Base-by-base conservation (phyloP, 2,329 filamentous ascomycete species). In the Alternaria ventricosa region DNA sequence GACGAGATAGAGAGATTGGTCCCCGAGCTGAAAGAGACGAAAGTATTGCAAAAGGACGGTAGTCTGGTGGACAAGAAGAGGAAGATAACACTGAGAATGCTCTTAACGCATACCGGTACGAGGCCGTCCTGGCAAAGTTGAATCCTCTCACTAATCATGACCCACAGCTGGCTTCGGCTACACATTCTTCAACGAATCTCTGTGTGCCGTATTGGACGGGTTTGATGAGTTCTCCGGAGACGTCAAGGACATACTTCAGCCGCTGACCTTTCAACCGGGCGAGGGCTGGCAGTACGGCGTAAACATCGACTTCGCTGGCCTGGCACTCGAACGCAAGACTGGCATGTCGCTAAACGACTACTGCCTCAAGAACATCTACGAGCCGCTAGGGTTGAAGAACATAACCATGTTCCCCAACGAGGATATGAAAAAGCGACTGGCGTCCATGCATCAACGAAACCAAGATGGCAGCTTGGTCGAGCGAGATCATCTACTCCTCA, bases 261-360 rank as follows among this genome's bases (percentile, higher is more conserved):
- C 89, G 1, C 74, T 91, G 9, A 71, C 89, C 0, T 87, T 87
- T 69, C 87, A 91, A 64, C 89, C 89, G 0, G 88, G 89, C 0
- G 83, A 86, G 44, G 79, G 80, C 0, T 91, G 87, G 86, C 81
- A 87, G 60, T 90, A 90, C 57, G 76, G 75, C 11, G 67, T 77
- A 28, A 78, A 78, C 66, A 82, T 84, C 54, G 83, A 85, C 71
- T 84, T 81, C 78, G 82, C 83, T 3, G 83, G 83, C 30, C 76
- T 83, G 23, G 75, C 80, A 5, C 73, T 84, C 41, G 81, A 85
- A 67, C 77, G 81, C 22, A 75, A 75, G 25, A 80, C 82, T 1
- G 82, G 82, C n/a, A 60, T 79, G n/a, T 71, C 71, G 5, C 73
- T 85, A 10, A 80, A 83, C 53, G 81, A 82, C 27, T 83, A 82